Conservation (phyloP, 768 basidiomycete genomes). For the Trametes elegans region DNA sequence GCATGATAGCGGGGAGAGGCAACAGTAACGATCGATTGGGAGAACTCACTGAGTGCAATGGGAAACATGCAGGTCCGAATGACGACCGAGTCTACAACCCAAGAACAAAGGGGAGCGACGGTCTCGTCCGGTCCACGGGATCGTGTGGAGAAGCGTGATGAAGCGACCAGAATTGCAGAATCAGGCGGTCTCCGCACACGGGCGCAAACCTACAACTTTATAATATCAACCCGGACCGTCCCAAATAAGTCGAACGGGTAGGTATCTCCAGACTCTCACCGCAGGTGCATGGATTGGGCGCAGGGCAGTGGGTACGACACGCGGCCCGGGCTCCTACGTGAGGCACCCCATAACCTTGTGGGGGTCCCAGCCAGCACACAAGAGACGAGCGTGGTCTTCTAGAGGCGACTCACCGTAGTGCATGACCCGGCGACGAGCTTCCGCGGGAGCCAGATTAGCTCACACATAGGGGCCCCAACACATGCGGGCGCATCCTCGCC, state of each 20-base stretch:
- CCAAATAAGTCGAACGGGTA: not conserved
- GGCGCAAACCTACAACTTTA: conserved; percentile 5
- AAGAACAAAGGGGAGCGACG: no score
- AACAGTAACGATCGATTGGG: no score
- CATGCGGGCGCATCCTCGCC: conserved; percentile 4
- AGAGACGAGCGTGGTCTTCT: not conserved
- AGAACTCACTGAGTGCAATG: no score
- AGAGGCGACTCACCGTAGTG: conserved; percentile 5
- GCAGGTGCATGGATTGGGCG: conserved; percentile 3
- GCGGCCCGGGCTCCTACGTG: conserved; percentile 1
- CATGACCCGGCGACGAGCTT: not conserved
- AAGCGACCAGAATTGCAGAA: not conserved
- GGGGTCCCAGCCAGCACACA: not conserved
- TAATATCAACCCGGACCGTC: not conserved
- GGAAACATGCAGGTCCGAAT: no score
- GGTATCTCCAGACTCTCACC: conserved; percentile 13
- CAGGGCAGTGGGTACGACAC: conserved; percentile 7
- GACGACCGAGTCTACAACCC: no score
- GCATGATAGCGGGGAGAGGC: not conserved
- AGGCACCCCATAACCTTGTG: conserved; percentile 18
- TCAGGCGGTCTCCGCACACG: not conserved
- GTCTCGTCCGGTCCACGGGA: not conserved
- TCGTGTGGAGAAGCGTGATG: not conserved
- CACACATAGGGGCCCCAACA: not conserved
- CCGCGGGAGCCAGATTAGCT: conserved; percentile 4